Evolutionary conservation across 768 basidiomycete genomes (phyloP).

Genomic region (Baorangia bicolor): DNA sequence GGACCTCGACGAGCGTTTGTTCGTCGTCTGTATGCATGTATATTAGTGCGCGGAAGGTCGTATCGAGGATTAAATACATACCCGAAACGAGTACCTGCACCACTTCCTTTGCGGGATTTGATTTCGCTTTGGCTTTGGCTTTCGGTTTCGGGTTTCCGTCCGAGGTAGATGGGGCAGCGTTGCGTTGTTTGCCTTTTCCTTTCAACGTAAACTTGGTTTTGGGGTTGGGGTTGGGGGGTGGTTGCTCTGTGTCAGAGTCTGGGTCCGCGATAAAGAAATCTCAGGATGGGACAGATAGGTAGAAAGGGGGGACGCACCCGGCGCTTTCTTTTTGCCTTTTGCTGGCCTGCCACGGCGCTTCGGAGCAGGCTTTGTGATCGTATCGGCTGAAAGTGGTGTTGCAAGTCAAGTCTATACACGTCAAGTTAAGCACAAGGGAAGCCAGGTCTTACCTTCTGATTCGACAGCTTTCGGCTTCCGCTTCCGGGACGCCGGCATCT

Average conservation of each 20-base stretch:
- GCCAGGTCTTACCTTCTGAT: not conserved
- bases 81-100: slow-evolving; percentile 16
- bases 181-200: slow-evolving; percentile 4
- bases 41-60: not conserved
- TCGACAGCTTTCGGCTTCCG: slow-evolving; percentile 7
- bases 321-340: slow-evolving; percentile 13
- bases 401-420: not conserved
- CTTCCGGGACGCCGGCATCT: slow-evolving; percentile 4
- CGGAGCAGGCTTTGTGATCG: slow-evolving; percentile 4
- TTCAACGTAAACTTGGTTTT: slow-evolving; percentile 9
- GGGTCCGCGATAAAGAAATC: not conserved
- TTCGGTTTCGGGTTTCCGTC: slow-evolving; percentile 4
- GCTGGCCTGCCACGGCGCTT: slow-evolving; percentile 15
- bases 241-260: slow-evolving; percentile 3
- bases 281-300: not conserved
- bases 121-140: slow-evolving; percentile 7
- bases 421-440: not conserved
- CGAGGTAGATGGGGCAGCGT: not conserved
- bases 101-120: slow-evolving; percentile 1
- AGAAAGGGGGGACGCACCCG: not conserved
- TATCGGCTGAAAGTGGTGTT: not conserved
- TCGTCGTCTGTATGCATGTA: slow-evolving; percentile 28
- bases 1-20: slow-evolving; percentile 25
- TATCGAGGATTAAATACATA: not conserved
- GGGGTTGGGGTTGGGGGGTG: not conserved